Conservation (phyloP, 345 rosid genomes). For the Laguncularia racemosa region DNA sequence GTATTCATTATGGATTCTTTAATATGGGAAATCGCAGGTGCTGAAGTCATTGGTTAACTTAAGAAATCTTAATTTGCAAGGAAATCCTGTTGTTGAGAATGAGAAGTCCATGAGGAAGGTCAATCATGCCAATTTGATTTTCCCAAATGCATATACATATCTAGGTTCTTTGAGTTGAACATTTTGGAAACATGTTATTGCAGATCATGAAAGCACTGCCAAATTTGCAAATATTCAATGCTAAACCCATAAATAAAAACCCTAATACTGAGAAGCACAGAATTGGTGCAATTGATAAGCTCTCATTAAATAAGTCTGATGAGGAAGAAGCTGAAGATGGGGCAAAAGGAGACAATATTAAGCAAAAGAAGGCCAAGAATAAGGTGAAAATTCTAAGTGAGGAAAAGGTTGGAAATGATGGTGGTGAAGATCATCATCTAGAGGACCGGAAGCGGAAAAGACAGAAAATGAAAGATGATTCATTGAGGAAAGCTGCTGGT, state of each 20-base stretch:
- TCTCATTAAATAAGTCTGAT: slow-evolving; percentile 4
- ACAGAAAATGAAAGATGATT: slow-evolving; percentile 17
- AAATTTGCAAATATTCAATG: slow-evolving; percentile 65
- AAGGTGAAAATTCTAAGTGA: slow-evolving; percentile 9
- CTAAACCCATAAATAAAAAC: slow-evolving; percentile 48
- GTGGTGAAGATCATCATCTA: slow-evolving; percentile 4
- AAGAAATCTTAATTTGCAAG: slow-evolving; percentile 68
- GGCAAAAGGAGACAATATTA: slow-evolving; percentile 10
- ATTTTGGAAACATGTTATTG: slow-evolving; percentile 7
- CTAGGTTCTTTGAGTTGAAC: not conserved
- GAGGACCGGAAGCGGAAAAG: slow-evolving; percentile 21
- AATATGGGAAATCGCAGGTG: slow-evolving; percentile 32
- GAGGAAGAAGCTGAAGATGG: slow-evolving; percentile 19
- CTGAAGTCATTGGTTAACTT: slow-evolving; percentile 48
- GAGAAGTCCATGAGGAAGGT: slow-evolving; percentile 74
- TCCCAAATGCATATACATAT: not conserved
- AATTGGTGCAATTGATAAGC: slow-evolving; percentile 13
- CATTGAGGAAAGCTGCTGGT: slow-evolving; percentile 10
- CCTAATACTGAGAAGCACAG: slow-evolving; percentile 20
- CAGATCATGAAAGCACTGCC: slow-evolving; percentile 54
- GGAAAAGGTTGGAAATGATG: slow-evolving; percentile 5
- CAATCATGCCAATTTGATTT: not conserved
- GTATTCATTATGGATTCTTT: not conserved
- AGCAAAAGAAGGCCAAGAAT: slow-evolving; percentile 8
- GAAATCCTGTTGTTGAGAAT: slow-evolving; percentile 69